These are phyloP conservation scores for Erysimum cheiri DNA, from an alignment of 441 rosid genomes.

Conservation along the genomic window DNA sequence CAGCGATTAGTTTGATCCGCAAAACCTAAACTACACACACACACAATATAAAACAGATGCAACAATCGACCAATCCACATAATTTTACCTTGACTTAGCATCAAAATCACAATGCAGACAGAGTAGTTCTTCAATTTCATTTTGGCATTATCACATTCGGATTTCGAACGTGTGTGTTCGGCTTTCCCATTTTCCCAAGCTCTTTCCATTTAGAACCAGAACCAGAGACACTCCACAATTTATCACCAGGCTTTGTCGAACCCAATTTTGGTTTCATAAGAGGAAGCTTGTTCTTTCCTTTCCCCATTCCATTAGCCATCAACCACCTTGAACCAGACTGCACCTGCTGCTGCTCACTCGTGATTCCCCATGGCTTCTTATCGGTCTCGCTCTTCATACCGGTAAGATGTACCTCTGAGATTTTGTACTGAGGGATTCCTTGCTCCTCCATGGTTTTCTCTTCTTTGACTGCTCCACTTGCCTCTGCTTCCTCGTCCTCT, in stretches of 20 bases:
- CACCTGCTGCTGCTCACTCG: constrained; percentile 61
- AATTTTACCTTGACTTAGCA: constrained; percentile 29
- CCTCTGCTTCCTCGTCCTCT: constrained; percentile 55
- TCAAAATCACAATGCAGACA: constrained; percentile 1
- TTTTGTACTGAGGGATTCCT: constrained; percentile 68
- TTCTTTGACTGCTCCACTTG: constrained; percentile 44
- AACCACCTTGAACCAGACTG: constrained; percentile 95
- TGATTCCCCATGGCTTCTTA: constrained; percentile 75
- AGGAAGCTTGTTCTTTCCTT: constrained; percentile 63
- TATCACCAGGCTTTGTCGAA: constrained; percentile 62
- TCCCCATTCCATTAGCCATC: constrained; percentile 96
- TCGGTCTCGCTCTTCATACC: constrained; percentile 71
- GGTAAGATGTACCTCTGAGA: constrained; percentile 85
- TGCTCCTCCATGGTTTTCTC: constrained; percentile 58
- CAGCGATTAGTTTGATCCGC: constrained; percentile 26
- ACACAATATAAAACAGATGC: background rate
- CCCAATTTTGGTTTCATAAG: constrained; percentile 57
- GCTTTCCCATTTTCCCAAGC: constrained; percentile 47
- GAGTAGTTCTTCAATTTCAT: constrained; percentile 24
- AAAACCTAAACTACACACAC: constrained; percentile 33
- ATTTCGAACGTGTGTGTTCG: constrained; percentile 53
- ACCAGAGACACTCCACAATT: constrained; percentile 88
- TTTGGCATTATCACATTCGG: constrained; percentile 53
- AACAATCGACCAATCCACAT: constrained; percentile 19
- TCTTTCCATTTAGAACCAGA: constrained; percentile 73